Conservation (phyloP, 208 protist species). For the Crithidia bombi region DNA sequence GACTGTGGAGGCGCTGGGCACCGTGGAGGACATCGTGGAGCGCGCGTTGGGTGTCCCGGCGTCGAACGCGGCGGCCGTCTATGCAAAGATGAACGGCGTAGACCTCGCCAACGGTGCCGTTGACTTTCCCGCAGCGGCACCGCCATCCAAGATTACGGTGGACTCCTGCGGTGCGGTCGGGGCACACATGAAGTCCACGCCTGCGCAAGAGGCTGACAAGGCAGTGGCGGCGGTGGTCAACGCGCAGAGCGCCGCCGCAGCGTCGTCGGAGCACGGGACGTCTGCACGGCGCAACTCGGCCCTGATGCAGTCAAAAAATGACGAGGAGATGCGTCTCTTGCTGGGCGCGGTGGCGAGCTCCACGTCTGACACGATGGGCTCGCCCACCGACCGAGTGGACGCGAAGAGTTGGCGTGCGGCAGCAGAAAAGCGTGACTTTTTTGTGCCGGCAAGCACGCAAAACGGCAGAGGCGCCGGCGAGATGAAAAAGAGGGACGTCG, state of each 20-base stretch:
- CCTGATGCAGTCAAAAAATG: neutral
- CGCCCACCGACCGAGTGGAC: neutral
- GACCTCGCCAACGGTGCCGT: neutral
- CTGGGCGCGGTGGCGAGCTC: conserved; percentile 10
- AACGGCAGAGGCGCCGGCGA: neutral
- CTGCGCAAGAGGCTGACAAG: neutral
- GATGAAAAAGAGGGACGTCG: too few species aligned
- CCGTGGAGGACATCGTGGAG: conserved; percentile 77
- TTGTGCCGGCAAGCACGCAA: neutral
- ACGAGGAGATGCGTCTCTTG: conserved; percentile 11
- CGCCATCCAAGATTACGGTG: conserved; percentile 3
- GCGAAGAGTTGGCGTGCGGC: neutral
- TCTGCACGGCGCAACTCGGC: neutral
- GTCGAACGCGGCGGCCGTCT: conserved; percentile 17
- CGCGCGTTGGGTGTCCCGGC: conserved; percentile 32
- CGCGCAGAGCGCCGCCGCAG: neutral
- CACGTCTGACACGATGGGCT: neutral
- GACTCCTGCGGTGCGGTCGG: conserved; percentile 21
- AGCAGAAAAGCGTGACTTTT: neutral
- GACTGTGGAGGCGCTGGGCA: conserved; percentile 65
- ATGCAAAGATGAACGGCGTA: conserved; percentile 26
- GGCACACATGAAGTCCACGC: neutral
- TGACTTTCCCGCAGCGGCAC: neutral
- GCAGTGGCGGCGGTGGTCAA: neutral
- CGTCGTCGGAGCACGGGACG: neutral